Conservation (phyloP, 2,329 filamentous ascomycete genomes). For the Xylariaceae sp. region DNA sequence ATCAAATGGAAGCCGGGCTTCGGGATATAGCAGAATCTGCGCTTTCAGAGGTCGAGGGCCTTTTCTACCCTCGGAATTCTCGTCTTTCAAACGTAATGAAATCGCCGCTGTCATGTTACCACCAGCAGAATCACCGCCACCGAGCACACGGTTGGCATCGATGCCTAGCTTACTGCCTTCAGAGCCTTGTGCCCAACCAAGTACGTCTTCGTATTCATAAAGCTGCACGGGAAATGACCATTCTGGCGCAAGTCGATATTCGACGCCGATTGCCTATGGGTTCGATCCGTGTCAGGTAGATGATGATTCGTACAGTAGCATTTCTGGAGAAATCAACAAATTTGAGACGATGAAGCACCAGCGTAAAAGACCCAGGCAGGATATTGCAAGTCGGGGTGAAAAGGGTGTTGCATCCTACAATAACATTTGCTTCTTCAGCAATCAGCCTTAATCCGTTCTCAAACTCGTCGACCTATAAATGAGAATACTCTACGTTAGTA, state of each 20-base stretch:
- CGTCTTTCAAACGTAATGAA: constrained; percentile 26
- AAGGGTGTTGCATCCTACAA: neutral
- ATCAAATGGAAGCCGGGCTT: constrained; percentile 32
- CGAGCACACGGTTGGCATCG: constrained; percentile 26
- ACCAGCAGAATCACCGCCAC: constrained; percentile 28
- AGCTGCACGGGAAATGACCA: constrained; percentile 31
- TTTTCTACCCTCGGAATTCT: constrained; percentile 18
- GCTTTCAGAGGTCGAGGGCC: constrained; percentile 19
- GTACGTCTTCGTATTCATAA: constrained; percentile 33
- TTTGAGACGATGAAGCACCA: no score
- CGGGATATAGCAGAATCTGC: constrained; percentile 35
- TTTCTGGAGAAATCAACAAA: neutral
- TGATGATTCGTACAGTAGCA: neutral
- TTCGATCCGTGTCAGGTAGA: neutral
- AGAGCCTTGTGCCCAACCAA: constrained; percentile 27
- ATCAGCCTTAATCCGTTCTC: constrained; percentile 35
- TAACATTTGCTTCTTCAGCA: constrained; percentile 26
- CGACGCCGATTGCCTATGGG: constrained; percentile 29
- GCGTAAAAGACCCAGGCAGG: no score
- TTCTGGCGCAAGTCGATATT: constrained; percentile 36
- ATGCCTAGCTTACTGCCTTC: constrained; percentile 28
- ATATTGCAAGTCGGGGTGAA: neutral
- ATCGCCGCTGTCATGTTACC: constrained; percentile 36
- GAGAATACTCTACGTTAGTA: no score
- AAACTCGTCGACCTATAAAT: constrained; percentile 33